Evolutionary conservation across 345 rosid species (phyloP).

Genomic region (Excoecaria agallocha): DNA sequence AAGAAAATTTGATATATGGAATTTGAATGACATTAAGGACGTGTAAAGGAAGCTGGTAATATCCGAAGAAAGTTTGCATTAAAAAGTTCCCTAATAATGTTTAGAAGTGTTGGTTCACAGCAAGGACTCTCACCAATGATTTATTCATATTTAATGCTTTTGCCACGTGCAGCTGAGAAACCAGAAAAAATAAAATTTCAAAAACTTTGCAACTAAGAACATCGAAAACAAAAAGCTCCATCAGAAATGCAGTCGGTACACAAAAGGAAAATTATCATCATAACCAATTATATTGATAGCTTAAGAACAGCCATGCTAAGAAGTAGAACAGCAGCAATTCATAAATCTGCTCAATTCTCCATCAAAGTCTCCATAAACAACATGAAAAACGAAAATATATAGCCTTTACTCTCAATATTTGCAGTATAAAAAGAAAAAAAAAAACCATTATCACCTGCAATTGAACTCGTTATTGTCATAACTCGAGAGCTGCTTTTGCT

Average conservation of each 20-base stretch:
- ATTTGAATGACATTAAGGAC: background rate
- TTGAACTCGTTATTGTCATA: conserved; percentile 6
- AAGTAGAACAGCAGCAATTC: background rate
- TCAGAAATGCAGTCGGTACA: background rate
- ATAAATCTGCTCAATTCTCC: background rate
- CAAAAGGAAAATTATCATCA: background rate
- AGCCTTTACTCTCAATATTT: background rate
- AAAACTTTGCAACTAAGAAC: conserved; percentile 21
- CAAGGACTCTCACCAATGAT: conserved; percentile 45
- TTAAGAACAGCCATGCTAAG: background rate
- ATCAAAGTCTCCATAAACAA: background rate
- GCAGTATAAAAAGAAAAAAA: background rate
- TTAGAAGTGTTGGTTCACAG: background rate
- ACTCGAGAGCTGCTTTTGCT: background rate
- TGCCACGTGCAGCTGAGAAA: conserved; percentile 58
- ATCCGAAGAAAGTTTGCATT: background rate
- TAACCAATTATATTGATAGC: background rate
- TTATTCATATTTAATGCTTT: conserved; percentile 52
- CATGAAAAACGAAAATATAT: background rate
- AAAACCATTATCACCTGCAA: background rate
- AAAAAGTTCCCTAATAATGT: background rate
- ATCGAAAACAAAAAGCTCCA: background rate
- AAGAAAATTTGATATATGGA: background rate
- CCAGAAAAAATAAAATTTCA: background rate
- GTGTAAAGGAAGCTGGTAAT: background rate